Percentiles rank a stretch among this genome's conserved stretches.
Conservation (phyloP, 2,329 filamentous ascomycete genomes). For the Paramyrothecium roridum region DNA sequence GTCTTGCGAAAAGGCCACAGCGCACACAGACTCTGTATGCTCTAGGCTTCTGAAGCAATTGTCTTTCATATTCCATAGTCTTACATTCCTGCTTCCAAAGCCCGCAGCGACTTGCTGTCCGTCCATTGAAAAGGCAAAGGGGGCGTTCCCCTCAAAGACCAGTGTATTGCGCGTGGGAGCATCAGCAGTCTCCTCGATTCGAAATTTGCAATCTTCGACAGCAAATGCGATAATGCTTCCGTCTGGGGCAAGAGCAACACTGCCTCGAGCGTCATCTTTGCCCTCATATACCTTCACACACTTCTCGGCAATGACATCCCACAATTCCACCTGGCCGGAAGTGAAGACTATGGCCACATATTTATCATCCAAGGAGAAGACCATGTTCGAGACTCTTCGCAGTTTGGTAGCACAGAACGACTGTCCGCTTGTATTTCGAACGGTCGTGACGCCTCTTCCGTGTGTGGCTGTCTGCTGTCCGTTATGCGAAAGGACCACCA, state of each 20-base stretch:
- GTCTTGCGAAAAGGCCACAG: not conserved
- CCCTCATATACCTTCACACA: not conserved
- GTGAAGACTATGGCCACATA: not conserved
- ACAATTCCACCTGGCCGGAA: not conserved
- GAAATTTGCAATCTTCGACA: too few relatives aligned
- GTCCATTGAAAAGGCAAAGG: not conserved
- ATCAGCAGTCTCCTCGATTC: too few relatives aligned
- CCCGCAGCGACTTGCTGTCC: not conserved
- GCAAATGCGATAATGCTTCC: too few relatives aligned
- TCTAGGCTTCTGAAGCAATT: not conserved
- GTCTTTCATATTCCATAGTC: not conserved
- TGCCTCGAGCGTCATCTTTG: not conserved
- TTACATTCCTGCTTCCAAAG: not conserved
- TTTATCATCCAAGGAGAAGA: not conserved
- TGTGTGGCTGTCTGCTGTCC: not conserved
- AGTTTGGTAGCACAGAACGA: not conserved
- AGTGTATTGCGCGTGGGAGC: not conserved
- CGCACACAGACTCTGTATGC: not conserved
- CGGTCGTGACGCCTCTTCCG: not conserved
- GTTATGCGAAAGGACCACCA: not conserved
- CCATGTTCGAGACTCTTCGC: not conserved
- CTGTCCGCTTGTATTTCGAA: not conserved
- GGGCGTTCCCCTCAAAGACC: not conserved
- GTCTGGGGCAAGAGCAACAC: too few relatives aligned
- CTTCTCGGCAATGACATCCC: not conserved